These are phyloP conservation scores for Yarrowia porcina DNA, from an alignment of 805 yeast species.

Conservation along the genomic window DNA sequence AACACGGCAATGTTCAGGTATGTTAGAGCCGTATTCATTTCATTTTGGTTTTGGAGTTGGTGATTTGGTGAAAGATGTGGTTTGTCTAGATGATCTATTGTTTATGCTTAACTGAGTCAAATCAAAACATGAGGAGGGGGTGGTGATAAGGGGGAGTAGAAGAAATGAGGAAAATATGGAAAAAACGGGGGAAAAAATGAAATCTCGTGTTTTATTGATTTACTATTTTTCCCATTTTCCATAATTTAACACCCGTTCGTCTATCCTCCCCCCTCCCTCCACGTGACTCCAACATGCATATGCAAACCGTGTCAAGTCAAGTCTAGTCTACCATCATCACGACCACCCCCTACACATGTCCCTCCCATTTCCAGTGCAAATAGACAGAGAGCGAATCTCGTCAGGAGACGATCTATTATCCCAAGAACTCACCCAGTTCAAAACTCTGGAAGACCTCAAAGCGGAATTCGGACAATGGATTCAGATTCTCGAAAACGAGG, in stretches of 20 bases:
- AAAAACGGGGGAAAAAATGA: too few relatives aligned
- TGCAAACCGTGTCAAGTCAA: neutral
- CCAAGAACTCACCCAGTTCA: slow-evolving; percentile 19
- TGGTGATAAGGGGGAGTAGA: too few relatives aligned
- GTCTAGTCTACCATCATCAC: too few relatives aligned
- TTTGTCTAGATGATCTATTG: neutral
- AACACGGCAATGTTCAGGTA: slow-evolving; percentile 11
- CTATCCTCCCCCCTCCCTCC: too few relatives aligned
- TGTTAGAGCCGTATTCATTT: slow-evolving; percentile 10
- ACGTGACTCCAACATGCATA: slow-evolving; percentile 4
- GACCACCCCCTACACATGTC: neutral
- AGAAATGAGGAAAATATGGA: too few relatives aligned
- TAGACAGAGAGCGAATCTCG: neutral
- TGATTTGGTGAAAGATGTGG: neutral
- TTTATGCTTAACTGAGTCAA: neutral
- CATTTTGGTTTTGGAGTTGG: neutral
- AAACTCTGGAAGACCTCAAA: slow-evolving; percentile 19
- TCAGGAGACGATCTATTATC: slow-evolving; percentile 1
- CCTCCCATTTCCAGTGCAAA: slow-evolving; percentile 15
- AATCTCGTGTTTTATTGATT: too few relatives aligned
- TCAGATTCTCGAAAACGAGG: slow-evolving; percentile 17
- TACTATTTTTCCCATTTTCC: too few relatives aligned
- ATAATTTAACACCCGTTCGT: too few relatives aligned
- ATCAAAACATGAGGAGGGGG: neutral
- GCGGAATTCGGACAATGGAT: slow-evolving; percentile 17